Evolutionary conservation across 345 rosid species (phyloP).

Genomic region (Melastoma malabathricum): DNA sequence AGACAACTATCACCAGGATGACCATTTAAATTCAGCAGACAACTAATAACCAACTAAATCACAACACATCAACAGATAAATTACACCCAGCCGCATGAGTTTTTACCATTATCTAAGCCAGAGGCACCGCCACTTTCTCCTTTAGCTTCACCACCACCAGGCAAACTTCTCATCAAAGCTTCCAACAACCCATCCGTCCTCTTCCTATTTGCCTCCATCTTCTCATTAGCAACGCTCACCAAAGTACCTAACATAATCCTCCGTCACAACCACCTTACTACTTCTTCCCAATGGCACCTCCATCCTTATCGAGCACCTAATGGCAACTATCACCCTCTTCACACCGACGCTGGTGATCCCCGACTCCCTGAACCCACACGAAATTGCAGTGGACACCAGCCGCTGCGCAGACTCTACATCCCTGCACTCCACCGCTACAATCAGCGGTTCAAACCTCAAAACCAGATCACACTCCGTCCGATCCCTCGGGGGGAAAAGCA

Average conservation of each 20-base stretch:
- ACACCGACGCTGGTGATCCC: constrained; percentile 64
- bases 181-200: constrained; percentile 46
- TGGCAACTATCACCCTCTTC: constrained; percentile 66
- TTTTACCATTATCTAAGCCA: too few relatives aligned
- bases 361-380: constrained; percentile 69
- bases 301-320: constrained; percentile 71
- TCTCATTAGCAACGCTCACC: constrained; percentile 61
- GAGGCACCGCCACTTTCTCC: not conserved
- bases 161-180: constrained; percentile 19
- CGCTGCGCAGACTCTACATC: constrained; percentile 49
- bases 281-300: constrained; percentile 76
- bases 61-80: too few relatives aligned
- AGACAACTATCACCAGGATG: too few relatives aligned
- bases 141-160: constrained; percentile 16
- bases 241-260: constrained; percentile 60
- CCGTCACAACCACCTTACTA: constrained; percentile 33
- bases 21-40: too few relatives aligned
- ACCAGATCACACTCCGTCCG: constrained; percentile 23
- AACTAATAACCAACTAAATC: too few relatives aligned
- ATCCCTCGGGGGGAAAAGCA: constrained; percentile 34
- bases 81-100: too few relatives aligned
- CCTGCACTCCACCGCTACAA: constrained; percentile 66
- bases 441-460: constrained; percentile 80
- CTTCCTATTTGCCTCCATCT: constrained; percentile 72
- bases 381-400: constrained; percentile 57